Base-by-base conservation (phyloP, 257 asterid species). In the Gynochthodes officinalis region DNA sequence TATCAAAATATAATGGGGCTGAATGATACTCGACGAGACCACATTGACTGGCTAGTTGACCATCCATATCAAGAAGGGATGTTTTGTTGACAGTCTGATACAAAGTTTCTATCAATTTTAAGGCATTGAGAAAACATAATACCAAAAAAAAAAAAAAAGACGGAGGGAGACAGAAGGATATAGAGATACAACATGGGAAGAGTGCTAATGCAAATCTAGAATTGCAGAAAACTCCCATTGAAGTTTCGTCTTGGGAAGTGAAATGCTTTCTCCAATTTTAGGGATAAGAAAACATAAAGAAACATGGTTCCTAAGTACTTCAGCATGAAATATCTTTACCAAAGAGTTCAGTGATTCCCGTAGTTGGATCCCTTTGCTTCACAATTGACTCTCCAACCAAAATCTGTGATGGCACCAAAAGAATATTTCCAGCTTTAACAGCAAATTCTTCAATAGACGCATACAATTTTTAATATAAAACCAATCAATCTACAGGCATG, bases 361-460 rank as follows among this genome's bases (percentile, higher is more conserved):
- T 73, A 27, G 87, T 39, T 61, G 92, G 96, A 75, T 92, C 92
- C 1, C 75, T 76, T 81, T 90, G 90, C 80, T 82, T 92, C 42
- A 92, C 95, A 27, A 92, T 68, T 1, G 98, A 92, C 80, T 92
- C 96, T 15, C 96, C 98, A 44, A 92, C 98, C 82, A 92, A 73
- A 28, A 92, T 96, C 98, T 92, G 83, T 79, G 39, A 74, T 71
- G 37, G 64, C 68, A 64, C 66, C 35, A 73, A n/a, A 54, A 30
- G 58, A 54, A 32, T 11, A 43, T 30, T 68, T 63, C 55, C 54
- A 64, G 37, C 18, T 8, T 53, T 2, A 32, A 37, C 40, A 65
- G 57, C 19, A 25, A 23, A 4, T 39, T 42, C 23, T 2, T 49
- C 15, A 5, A 23, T 40, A 16, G 23, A 62, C 50, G 10, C 2